Conservation (phyloP, 2,329 filamentous ascomycete genomes). For the Colletotrichum sp. region DNA sequence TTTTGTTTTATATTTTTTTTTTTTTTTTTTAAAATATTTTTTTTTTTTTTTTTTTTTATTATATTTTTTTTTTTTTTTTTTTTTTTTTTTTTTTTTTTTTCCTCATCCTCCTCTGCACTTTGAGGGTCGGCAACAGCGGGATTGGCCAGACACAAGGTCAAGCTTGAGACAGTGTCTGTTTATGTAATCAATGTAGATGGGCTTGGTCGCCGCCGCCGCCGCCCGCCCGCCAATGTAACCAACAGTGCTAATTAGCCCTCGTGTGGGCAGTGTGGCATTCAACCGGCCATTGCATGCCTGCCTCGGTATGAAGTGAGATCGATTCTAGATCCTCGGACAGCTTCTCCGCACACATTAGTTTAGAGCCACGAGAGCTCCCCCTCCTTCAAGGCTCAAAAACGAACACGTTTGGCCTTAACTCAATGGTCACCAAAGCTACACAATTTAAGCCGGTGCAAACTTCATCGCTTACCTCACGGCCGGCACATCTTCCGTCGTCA, state of each 20-base stretch:
- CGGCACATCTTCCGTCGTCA: background rate
- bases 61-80: conserved; percentile 11
- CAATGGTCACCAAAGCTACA: background rate
- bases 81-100: conserved; percentile 5
- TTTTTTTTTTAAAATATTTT: background rate
- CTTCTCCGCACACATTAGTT: conserved; percentile 1
- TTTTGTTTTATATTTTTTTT: background rate
- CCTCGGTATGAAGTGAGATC: background rate
- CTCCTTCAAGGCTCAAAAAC: background rate
- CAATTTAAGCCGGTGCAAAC: background rate
- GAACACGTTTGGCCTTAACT: background rate
- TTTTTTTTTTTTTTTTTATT: background rate
- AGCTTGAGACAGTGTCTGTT: background rate
- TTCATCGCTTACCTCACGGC: background rate
- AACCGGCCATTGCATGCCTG: background rate
- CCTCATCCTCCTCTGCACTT: background rate
- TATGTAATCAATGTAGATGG: background rate
- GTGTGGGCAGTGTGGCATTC: background rate
- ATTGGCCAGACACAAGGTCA: background rate
- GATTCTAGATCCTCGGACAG: background rate
- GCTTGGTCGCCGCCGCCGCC: background rate
- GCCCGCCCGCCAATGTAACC: background rate
- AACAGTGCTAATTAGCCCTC: background rate
- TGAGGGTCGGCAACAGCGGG: background rate
- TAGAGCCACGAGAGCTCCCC: background rate